A percentile compares a stretch with the other conserved stretches of the same genome.
Evolutionary conservation across 2,329 filamentous ascomycete species (phyloP).

Genomic region (Cladosporium sp.): DNA sequence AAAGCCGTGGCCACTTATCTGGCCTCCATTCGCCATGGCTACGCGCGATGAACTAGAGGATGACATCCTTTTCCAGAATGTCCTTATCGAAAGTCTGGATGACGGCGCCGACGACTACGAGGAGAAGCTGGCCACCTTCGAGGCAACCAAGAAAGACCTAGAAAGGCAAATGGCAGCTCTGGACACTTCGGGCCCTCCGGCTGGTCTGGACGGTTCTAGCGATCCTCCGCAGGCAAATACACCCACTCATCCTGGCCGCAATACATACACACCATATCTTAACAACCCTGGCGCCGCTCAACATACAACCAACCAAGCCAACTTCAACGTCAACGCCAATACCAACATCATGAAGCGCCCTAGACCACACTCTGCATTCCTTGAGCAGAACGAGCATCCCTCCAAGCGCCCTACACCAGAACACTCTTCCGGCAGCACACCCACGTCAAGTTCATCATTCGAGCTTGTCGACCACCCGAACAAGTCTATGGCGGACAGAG

Average conservation of each 20-base stretch:
- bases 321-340: neutral
- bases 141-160: conserved; percentile 27
- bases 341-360: conserved; percentile 7
- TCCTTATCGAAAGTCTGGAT: conserved; percentile 36
- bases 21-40: neutral
- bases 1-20: neutral
- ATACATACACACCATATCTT: neutral
- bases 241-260: neutral
- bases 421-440: conserved; percentile 28
- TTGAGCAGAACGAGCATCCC: conserved; percentile 24
- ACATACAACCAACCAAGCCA: neutral
- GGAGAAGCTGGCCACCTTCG: conserved; percentile 26
- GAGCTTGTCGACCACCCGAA: conserved; percentile 24
- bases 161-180: conserved; percentile 24
- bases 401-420: conserved; percentile 35
- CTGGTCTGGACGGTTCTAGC: conserved; percentile 14
- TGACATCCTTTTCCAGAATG: conserved; percentile 36
- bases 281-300: neutral
- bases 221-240: conserved; percentile 7
- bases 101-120: conserved; percentile 32
- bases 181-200: conserved; percentile 7
- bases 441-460: conserved; percentile 29
- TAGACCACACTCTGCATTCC: neutral
- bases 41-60: conserved; percentile 26
- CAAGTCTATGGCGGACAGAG: conserved; percentile 12